Conservation (phyloP, 2,329 filamentous ascomycete genomes). For the Penicillium aurantiogriseum region DNA sequence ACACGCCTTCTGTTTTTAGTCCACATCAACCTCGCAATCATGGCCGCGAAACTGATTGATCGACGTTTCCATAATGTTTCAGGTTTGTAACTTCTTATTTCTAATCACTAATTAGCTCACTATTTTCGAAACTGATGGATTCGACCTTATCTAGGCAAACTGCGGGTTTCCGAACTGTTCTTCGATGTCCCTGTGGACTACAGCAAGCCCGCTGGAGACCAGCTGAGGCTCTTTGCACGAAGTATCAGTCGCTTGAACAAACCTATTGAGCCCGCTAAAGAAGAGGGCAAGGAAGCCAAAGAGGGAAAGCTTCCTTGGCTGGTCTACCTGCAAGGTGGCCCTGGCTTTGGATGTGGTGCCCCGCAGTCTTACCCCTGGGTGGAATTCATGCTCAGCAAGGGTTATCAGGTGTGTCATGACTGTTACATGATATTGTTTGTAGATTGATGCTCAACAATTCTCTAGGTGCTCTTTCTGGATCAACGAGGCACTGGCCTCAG, state of each 20-base stretch:
- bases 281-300: conserved; percentile 44
- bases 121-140: background rate
- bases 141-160: conserved; percentile 57
- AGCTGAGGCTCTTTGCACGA: conserved; percentile 74
- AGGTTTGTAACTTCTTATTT: conserved; percentile 23
- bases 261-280: conserved; percentile 50
- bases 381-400: conserved; percentile 68
- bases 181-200: conserved; percentile 87
- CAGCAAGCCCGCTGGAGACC: conserved; percentile 57
- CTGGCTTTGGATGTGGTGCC: conserved; percentile 71
- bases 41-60: conserved; percentile 42
- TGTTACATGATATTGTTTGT: background rate
- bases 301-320: conserved; percentile 53
- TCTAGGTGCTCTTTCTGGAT: conserved; percentile 70
- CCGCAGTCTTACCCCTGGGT: conserved; percentile 74
- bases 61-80: conserved; percentile 39
- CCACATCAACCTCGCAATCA: conserved; percentile 25
- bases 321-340: conserved; percentile 81
- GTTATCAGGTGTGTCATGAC: conserved; percentile 65
- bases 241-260: conserved; percentile 60
- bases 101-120: background rate
- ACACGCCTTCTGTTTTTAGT: conserved; percentile 3
- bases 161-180: conserved; percentile 76
- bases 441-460: background rate
- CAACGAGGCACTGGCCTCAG: conserved; percentile 87